Conservation (phyloP, 345 rosid genomes). For the Gossypium mustelinum region DNA sequence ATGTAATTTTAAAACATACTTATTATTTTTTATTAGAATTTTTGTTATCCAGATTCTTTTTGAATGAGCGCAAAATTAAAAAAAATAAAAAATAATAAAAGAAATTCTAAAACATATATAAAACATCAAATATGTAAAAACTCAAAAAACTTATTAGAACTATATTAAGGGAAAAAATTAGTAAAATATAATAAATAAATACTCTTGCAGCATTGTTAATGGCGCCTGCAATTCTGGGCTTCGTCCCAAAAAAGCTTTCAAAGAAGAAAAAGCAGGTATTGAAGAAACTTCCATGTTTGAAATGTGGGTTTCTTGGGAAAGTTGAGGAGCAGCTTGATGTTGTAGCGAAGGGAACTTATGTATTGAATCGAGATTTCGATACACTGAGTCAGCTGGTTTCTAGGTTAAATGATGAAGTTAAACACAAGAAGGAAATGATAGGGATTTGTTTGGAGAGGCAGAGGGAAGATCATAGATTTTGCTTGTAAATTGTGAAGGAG, state of each 20-base stretch:
- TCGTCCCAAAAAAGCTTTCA: constrained; percentile 19
- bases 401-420: constrained; percentile 45
- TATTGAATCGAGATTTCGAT: constrained; percentile 40
- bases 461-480: constrained; percentile 20
- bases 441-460: constrained; percentile 30
- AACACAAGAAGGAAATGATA: constrained; percentile 34
- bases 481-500: constrained; percentile 32
- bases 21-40: too few species aligned
- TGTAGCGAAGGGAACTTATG: constrained; percentile 40
- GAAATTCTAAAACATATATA: too few species aligned
- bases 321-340: constrained; percentile 34
- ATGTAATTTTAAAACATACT: too few species aligned
- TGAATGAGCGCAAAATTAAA: too few species aligned
- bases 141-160: too few species aligned
- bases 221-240: constrained; percentile 31
- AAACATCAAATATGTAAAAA: too few species aligned
- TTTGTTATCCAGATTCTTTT: too few species aligned
- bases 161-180: too few species aligned
- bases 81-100: too few species aligned
- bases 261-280: constrained; percentile 30
- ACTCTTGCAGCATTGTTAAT: constrained; percentile 27
- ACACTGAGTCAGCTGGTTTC: constrained; percentile 40
- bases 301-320: constrained; percentile 24
- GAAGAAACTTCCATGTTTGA: constrained; percentile 11
- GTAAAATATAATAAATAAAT: neutral